Base-by-base conservation (phyloP, 208 protist species). In the Leishmania amazonensis region DNA sequence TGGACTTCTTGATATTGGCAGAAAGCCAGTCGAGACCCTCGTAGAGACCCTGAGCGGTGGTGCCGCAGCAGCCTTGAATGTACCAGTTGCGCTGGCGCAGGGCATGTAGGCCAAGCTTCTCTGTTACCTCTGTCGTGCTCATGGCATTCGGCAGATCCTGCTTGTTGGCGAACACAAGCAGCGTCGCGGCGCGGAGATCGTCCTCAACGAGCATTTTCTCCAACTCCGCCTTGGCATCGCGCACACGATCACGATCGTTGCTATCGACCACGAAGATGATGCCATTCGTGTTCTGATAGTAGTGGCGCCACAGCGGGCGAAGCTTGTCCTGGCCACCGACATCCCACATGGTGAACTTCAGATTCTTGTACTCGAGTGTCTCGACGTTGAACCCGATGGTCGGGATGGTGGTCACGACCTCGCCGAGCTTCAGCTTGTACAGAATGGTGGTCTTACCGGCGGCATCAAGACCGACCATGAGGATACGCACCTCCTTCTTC, bases 161-260 rank as follows among this genome's bases (percentile, higher is more conserved):
- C 90, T 99, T 99, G 97, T 99, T 99, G n/a, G 99, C 99, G 77
- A 99, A 99, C 9, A 99, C 98, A 7, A 99, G 95, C 17, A 99
- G 86, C 9, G 95, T 85, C 11, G 98, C 97, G 78, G 99, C 98
- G 73, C 96, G 89, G 24, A 99, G 96, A 86, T 99, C 98, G 75
- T 99, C 98, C 86, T 99, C 99, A 11, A 90, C 84, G n/a, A 99
- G 81, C 94, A 99, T 98, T 80, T 95, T 98, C 74, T 99, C 93
- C 42, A 99, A 89, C 84, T 99, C 99, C 15, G 93, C 93, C 35
- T 90, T 85, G 6, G 98, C 98, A 70, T 98, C 91, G 13, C 85
- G 90, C 21, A 99, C 85, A 78, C 99, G 97, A 28, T 99, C 97
- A 62, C 91, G 85, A 89, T 99, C 99, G 87, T 97, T 99, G 80